Evolutionary conservation across 192 early-diverging fungal genomes (phyloP).

Genomic region (Mortierella antarctica): DNA sequence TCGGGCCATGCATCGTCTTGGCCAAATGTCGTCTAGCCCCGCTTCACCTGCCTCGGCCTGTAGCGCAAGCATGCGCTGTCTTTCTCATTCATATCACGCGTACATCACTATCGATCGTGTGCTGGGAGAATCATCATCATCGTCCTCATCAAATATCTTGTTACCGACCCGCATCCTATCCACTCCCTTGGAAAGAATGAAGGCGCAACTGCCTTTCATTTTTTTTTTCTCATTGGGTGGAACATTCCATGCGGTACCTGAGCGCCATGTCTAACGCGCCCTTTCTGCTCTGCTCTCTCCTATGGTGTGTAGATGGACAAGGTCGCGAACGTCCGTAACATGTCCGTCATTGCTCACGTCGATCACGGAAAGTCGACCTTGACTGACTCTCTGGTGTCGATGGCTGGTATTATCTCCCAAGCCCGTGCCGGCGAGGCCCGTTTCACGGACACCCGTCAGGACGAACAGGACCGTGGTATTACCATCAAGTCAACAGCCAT

Average conservation of each 20-base stretch:
- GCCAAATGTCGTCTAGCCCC: too few species aligned
- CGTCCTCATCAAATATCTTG: too few species aligned
- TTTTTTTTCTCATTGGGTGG: neutral
- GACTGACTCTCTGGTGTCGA: conserved; percentile 95
- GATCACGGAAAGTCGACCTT: conserved; percentile 99
- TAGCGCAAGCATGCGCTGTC: too few species aligned
- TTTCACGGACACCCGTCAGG: conserved; percentile 96
- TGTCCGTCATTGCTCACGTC: conserved; percentile 99
- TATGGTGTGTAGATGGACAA: conserved; percentile 66
- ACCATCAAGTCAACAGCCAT: conserved; percentile 99
- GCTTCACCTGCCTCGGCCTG: too few species aligned
- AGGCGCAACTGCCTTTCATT: neutral
- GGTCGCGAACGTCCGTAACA: conserved; percentile 96
- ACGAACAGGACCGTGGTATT: conserved; percentile 99
- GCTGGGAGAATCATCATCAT: too few species aligned
- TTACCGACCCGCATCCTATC: too few species aligned
- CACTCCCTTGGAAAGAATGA: too few species aligned
- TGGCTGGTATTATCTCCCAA: conserved; percentile 98
- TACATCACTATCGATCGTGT: too few species aligned
- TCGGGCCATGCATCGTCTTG: neutral
- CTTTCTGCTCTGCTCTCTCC: neutral
- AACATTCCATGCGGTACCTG: too few species aligned
- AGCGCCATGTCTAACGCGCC: neutral
- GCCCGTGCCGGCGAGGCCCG: conserved; percentile 96
- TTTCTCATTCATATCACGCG: too few species aligned